Percentiles rank a stretch among this genome's conserved stretches.
Conservation (phyloP, 345 rosid genomes). For the Lumnitzera racemosa region DNA sequence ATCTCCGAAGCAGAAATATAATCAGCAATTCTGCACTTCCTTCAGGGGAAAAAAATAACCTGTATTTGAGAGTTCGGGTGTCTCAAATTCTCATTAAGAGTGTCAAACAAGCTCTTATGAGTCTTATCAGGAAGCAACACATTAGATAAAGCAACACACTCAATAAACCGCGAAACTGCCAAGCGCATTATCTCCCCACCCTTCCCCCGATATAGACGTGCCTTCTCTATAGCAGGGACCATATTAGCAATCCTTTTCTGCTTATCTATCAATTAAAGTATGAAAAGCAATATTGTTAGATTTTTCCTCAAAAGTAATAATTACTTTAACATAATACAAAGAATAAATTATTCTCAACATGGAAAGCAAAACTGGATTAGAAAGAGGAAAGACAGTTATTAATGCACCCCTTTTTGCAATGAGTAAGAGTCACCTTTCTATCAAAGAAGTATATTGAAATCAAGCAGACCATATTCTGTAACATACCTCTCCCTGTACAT, state of each 20-base stretch:
- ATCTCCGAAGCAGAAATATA: neutral
- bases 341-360: neutral
- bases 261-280: constrained; percentile 36
- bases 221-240: constrained; percentile 88
- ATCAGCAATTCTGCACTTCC: neutral
- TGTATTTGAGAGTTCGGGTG: constrained; percentile 96
- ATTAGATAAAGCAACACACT: constrained; percentile 61
- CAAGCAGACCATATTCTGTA: too few species aligned
- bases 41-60: constrained; percentile 32
- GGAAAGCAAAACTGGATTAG: too few species aligned
- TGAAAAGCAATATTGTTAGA: neutral
- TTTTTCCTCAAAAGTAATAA: neutral
- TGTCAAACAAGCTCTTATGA: constrained; percentile 53
- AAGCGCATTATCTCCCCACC: constrained; percentile 99
- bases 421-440: too few species aligned
- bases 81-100: constrained; percentile 78
- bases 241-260: constrained; percentile 67
- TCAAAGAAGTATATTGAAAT: too few species aligned
- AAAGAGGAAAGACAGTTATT: too few species aligned
- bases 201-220: constrained; percentile 95
- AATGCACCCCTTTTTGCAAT: too few species aligned
- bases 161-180: constrained; percentile 89
- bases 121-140: constrained; percentile 62
- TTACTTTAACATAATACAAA: neutral
- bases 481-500: too few species aligned